Evolutionary conservation across 306 rosid genomes (phyloP).

Genomic region (Castanea sativa): DNA sequence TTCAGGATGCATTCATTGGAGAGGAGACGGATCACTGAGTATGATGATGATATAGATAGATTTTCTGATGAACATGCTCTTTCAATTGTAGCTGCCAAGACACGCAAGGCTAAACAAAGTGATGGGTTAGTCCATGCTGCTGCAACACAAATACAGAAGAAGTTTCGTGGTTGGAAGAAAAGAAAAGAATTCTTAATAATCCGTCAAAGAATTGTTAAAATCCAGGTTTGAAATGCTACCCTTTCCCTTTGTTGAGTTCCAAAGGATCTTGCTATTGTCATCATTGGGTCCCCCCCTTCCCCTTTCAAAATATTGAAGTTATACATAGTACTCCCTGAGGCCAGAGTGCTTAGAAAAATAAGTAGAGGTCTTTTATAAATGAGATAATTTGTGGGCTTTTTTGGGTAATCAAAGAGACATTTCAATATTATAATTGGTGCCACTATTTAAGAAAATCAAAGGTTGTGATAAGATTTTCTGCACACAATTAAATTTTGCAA

Average conservation of each 20-base stretch:
- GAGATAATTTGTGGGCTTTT: neutral
- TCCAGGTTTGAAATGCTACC: constrained; percentile 57
- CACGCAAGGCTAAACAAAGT: constrained; percentile 46
- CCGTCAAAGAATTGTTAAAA: constrained; percentile 87
- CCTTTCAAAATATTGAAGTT: neutral
- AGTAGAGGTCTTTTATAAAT: neutral
- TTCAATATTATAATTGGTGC: neutral
- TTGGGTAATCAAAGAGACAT: neutral
- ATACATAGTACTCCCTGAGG: neutral
- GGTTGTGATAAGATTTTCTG: neutral
- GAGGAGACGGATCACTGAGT: constrained; percentile 49
- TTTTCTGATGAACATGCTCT: constrained; percentile 52
- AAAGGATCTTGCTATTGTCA: neutral
- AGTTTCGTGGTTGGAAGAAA: constrained; percentile 88
- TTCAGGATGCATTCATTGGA: constrained; percentile 81
- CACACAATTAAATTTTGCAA: neutral
- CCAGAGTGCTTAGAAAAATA: neutral
- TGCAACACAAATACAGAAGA: constrained; percentile 79
- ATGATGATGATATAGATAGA: constrained; percentile 45
- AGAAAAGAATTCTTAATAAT: constrained; percentile 81
- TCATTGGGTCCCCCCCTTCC: neutral
- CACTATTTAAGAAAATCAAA: neutral
- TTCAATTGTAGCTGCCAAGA: constrained; percentile 50
- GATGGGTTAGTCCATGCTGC: constrained; percentile 55
- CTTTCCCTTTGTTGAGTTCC: constrained; percentile 13